These are phyloP conservation scores for Dactylellina haptotyla DNA, from an alignment of 2,329 filamentous ascomycete genomes.

Conservation along the genomic window DNA sequence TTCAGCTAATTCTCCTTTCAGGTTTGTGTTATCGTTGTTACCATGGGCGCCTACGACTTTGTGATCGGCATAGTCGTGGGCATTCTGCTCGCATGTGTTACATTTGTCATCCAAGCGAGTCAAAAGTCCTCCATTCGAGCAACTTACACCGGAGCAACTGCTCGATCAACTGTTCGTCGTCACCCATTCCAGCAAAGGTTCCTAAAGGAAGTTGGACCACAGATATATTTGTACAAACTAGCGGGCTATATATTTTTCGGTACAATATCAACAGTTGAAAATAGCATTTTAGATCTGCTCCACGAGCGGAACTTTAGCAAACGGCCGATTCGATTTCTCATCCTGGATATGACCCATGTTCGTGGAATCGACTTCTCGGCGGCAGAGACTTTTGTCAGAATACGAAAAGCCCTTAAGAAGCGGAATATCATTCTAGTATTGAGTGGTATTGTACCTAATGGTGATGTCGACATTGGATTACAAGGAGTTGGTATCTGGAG, in stretches of 20 bases:
- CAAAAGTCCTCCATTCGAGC: conserved; percentile 87
- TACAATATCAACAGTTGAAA: conserved; percentile 94
- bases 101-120: conserved; percentile 90
- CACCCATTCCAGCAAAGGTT: conserved; percentile 91
- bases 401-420: conserved; percentile 82
- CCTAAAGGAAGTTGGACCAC: conserved; percentile 81
- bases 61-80: conserved; percentile 92
- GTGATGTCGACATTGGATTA: conserved; percentile 79
- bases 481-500: conserved; percentile 82
- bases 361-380: conserved; percentile 95
- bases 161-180: conserved; percentile 89
- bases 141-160: conserved; percentile 87
- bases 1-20: conserved; percentile 14
- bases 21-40: conserved; percentile 40
- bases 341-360: conserved; percentile 88
- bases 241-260: conserved; percentile 98
- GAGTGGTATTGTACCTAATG: conserved; percentile 80
- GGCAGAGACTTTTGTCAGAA: conserved; percentile 91
- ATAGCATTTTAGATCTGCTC: conserved; percentile 81
- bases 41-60: conserved; percentile 79
- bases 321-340: conserved; percentile 85
- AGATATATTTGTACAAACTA: conserved; percentile 91
- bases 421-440: conserved; percentile 83
- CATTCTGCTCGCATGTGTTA: conserved; percentile 89
- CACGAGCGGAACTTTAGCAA: conserved; percentile 81